A percentile compares a stretch with the other conserved stretches of the same genome.
These are phyloP conservation scores for Hypoxylon sp. DNA, from an alignment of 2,329 filamentous ascomycete species.

Conservation along the genomic window DNA sequence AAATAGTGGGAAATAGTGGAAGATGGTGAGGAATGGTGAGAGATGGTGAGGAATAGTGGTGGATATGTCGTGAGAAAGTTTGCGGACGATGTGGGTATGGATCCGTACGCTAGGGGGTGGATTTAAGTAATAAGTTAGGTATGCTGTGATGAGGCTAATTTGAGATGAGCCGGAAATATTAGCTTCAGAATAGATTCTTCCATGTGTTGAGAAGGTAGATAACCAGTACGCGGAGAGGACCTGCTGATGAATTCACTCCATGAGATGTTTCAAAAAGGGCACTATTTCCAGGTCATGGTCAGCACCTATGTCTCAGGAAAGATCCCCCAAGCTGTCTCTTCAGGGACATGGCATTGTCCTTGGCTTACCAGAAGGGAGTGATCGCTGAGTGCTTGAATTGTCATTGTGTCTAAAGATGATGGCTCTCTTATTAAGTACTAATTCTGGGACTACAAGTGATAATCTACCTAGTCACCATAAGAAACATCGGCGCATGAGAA, in stretches of 20 bases:
- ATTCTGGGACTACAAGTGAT: neutral
- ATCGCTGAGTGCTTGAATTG: no score
- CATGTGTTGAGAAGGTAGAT: neutral
- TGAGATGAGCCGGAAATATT: neutral
- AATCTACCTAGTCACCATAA: neutral
- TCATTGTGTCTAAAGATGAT: no score
- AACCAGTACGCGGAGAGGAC: no score
- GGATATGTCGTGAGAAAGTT: neutral
- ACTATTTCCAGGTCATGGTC: no score
- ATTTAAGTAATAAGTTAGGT: neutral
- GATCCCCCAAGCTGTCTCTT: no score
- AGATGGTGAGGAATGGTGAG: neutral
- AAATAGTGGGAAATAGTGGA: neutral
- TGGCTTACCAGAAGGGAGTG: no score
- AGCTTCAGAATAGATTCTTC: neutral
- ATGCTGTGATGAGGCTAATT: neutral
- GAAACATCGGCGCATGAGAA: neutral
- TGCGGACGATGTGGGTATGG: slow-evolving; percentile 7
- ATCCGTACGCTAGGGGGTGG: neutral
- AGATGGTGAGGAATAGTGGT: neutral
- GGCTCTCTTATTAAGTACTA: neutral
- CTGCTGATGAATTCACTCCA: no score
- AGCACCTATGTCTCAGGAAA: no score
- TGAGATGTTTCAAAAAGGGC: no score
- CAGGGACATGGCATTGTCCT: no score